These are phyloP conservation scores for Helminthosporium solani DNA, from an alignment of 2,329 filamentous ascomycete genomes.

Conservation along the genomic window DNA sequence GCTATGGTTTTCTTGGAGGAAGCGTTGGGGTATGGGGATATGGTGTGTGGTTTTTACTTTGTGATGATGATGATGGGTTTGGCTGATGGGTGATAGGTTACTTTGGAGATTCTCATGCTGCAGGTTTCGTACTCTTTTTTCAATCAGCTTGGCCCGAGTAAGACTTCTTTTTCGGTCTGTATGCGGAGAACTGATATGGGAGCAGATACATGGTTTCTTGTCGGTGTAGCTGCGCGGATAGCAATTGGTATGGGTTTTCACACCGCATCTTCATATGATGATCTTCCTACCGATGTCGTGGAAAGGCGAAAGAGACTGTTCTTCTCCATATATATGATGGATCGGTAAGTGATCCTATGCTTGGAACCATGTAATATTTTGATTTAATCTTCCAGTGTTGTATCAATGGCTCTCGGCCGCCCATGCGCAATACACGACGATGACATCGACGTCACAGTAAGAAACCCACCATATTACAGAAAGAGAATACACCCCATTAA, in stretches of 20 bases:
- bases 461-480: constrained; percentile 41
- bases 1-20: constrained; percentile 49
- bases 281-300: constrained; percentile 28
- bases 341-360: constrained; percentile 20
- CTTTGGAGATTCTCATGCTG: constrained; percentile 48
- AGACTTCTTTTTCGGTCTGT: too few species aligned
- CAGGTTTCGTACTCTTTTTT: constrained; percentile 54
- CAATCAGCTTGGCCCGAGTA: constrained; percentile 48
- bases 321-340: constrained; percentile 54
- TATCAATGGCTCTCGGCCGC: constrained; percentile 48
- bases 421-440: constrained; percentile 51
- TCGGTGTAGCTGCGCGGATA: constrained; percentile 48
- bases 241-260: constrained; percentile 50
- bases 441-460: constrained; percentile 46
- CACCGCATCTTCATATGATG: constrained; percentile 16
- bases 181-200: too few species aligned
- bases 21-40: constrained; percentile 47
- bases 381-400: constrained; percentile 30
- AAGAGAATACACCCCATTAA: constrained; percentile 25
- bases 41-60: constrained; percentile 11
- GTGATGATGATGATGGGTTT: too few species aligned
- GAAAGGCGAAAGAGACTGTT: constrained; percentile 48
- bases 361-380: too few species aligned
- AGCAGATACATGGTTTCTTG: constrained; percentile 48
- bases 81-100: constrained; percentile 22